Percentiles rank a stretch among this genome's conserved stretches.
These are phyloP conservation scores for Hamamelis virginiana DNA, from an alignment of 164 flowering plant species.

Conservation along the genomic window DNA sequence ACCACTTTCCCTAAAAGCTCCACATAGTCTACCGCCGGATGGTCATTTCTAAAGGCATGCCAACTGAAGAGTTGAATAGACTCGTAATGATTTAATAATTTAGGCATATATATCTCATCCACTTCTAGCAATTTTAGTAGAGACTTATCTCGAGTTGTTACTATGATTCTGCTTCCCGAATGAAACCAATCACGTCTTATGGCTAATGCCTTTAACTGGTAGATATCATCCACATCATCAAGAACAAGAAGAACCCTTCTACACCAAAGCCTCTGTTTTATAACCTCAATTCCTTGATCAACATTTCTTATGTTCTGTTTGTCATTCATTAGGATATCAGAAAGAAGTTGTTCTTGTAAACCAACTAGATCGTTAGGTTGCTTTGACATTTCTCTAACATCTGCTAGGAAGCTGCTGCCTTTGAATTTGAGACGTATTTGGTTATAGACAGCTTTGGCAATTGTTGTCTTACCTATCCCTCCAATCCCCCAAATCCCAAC, in stretches of 20 bases:
- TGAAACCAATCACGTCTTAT: slow-evolving; percentile 4
- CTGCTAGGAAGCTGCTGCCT: neutral
- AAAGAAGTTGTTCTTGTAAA: slow-evolving; percentile 6
- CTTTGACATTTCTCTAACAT: slow-evolving; percentile 10
- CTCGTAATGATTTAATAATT: neutral
- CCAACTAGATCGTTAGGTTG: neutral
- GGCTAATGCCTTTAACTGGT: neutral
- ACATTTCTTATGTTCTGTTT: neutral
- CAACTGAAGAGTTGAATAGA: neutral
- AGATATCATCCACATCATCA: no score
- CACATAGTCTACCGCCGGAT: no score
- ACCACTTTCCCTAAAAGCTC: no score
- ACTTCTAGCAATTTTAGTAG: neutral
- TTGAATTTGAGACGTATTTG: slow-evolving; percentile 5
- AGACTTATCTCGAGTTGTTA: slow-evolving; percentile 7
- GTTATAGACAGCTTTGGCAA: slow-evolving; percentile 9
- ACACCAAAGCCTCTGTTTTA: neutral
- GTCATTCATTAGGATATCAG: neutral
- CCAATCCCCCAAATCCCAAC: slow-evolving; percentile 24
- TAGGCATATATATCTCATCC: neutral
- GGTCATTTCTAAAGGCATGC: neutral
- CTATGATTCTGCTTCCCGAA: slow-evolving; percentile 9
- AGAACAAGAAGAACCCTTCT: neutral
- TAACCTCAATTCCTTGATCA: neutral
- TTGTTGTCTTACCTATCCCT: slow-evolving; percentile 26